Percentiles rank a stretch among this genome's conserved stretches.
Conservation (phyloP, 148 eudicot species). For the Salicornia ramosissima region DNA sequence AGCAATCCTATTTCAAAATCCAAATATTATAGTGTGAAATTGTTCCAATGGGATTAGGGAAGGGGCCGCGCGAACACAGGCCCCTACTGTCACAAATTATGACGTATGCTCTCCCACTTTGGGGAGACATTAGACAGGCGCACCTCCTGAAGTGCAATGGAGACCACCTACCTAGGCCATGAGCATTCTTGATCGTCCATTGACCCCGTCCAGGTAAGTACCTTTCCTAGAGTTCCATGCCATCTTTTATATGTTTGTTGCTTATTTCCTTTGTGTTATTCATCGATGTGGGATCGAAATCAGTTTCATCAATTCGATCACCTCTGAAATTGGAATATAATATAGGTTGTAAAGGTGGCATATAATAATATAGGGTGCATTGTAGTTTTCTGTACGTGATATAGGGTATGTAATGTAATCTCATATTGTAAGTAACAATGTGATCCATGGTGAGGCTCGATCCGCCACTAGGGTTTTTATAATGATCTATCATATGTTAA, state of each 20-base stretch:
- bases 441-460: background rate
- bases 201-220: conserved; percentile 36
- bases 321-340: background rate
- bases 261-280: background rate
- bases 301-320: background rate
- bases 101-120: conserved; percentile 31
- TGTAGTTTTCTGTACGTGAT: too few relatives aligned
- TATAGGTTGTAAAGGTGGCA: background rate
- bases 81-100: conserved; percentile 46
- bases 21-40: too few relatives aligned
- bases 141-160: conserved; percentile 31
- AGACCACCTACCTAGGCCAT: conserved; percentile 28
- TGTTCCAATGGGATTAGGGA: background rate
- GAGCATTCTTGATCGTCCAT: conserved; percentile 24
- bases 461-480: too few relatives aligned
- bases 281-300: background rate
- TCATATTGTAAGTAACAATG: background rate
- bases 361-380: too few relatives aligned
- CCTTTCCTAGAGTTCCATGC: background rate
- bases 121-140: conserved; percentile 32
- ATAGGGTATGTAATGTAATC: background rate
- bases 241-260: background rate
- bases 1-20: too few relatives aligned
- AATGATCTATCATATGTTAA: too few relatives aligned
- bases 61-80: conserved; percentile 78